Evolutionary conservation across 2,329 filamentous ascomycete species (phyloP).

Genomic region (Colletotrichum chlorophyti): DNA sequence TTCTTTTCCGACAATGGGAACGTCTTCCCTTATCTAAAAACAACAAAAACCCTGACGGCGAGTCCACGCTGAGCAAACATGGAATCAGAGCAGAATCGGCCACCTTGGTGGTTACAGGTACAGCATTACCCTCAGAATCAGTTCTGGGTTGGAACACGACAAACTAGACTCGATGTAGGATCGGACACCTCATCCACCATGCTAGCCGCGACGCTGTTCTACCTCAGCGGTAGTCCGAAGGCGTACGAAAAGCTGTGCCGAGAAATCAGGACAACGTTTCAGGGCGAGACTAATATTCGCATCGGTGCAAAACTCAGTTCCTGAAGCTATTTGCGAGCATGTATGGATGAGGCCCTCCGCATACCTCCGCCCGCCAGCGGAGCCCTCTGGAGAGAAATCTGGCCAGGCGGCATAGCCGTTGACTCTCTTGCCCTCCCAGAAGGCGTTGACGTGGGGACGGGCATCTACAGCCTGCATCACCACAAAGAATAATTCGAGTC

Average conservation of each 20-base stretch:
- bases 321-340: slow-evolving; percentile 48
- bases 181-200: slow-evolving; percentile 48
- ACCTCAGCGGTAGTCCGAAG: slow-evolving; percentile 41
- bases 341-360: slow-evolving; percentile 40
- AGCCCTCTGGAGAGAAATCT: slow-evolving; percentile 28
- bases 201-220: slow-evolving; percentile 45
- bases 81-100: slow-evolving; percentile 45
- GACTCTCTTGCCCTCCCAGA: slow-evolving; percentile 28
- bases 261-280: slow-evolving; percentile 42
- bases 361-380: slow-evolving; percentile 27
- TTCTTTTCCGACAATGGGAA: slow-evolving; percentile 45
- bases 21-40: slow-evolving; percentile 55
- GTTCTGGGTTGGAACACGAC: background rate
- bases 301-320: slow-evolving; percentile 38
- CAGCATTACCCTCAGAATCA: background rate
- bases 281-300: slow-evolving; percentile 42
- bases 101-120: slow-evolving; percentile 43
- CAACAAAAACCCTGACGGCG: slow-evolving; percentile 50
- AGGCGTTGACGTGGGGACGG: slow-evolving; percentile 28
- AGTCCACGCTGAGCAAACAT: slow-evolving; percentile 46
- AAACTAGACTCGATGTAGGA: too few species aligned
- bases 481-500: background rate
- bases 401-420: slow-evolving; percentile 13
- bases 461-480: slow-evolving; percentile 32
- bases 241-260: slow-evolving; percentile 36